Conservation (phyloP, 2,329 filamentous ascomycete genomes). For the Sporothrix globosa region DNA sequence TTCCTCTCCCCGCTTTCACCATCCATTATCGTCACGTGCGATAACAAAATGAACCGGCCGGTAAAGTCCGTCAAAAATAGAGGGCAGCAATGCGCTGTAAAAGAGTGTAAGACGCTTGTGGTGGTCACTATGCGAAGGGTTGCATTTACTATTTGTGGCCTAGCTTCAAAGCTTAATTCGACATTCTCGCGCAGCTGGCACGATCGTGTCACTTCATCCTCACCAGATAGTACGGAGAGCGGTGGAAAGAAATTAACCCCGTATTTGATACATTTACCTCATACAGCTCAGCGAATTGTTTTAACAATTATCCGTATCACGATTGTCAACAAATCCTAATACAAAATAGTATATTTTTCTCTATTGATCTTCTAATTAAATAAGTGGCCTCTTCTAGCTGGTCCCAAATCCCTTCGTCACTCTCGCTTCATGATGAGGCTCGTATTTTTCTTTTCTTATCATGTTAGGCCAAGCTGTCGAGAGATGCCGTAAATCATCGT, state of each 20-base stretch:
- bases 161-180: conserved; percentile 14
- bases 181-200: background rate
- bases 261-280: background rate
- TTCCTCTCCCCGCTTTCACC: conserved; percentile 11
- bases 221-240: too few species aligned
- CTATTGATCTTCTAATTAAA: conserved; percentile 9
- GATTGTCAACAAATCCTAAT: background rate
- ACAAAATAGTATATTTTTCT: background rate
- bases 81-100: background rate
- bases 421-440: background rate
- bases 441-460: background rate
- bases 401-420: background rate
- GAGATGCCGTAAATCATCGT: background rate
- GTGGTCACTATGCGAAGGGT: background rate
- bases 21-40: background rate
- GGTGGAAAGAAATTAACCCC: too few species aligned
- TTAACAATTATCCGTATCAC: background rate
- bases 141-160: background rate
- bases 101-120: background rate
- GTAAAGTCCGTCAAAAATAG: background rate
- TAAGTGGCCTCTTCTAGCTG: background rate
- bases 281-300: background rate
- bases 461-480: background rate
- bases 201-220: too few species aligned
- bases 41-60: background rate